Conservation (phyloP, 768 basidiomycete species). For the Chalciporus chontae region DNA sequence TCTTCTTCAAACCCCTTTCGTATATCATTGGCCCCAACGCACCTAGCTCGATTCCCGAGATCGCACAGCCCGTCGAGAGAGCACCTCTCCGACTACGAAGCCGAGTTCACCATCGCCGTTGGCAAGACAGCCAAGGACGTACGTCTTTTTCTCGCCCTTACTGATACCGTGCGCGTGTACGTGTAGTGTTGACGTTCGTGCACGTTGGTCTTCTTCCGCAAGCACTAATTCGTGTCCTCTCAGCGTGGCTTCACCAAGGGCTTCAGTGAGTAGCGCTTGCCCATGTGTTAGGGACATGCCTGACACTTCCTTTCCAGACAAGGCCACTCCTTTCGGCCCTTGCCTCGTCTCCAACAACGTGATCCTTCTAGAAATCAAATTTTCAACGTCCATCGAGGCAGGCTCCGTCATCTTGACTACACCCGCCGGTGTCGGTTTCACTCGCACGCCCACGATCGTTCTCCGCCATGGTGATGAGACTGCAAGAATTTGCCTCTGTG, state of each 20-base stretch:
- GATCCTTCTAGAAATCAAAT: conserved; percentile 71
- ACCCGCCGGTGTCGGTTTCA: conserved; percentile 80
- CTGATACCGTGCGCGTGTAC: neutral
- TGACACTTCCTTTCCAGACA: conserved; percentile 14
- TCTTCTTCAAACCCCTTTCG: conserved; percentile 77
- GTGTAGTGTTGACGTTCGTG: neutral
- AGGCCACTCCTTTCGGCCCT: conserved; percentile 69
- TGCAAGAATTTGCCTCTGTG: conserved; percentile 64
- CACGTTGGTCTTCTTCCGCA: conserved; percentile 65
- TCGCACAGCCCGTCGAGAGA: conserved; percentile 66
- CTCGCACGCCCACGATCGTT: conserved; percentile 63
- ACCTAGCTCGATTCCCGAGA: conserved; percentile 59
- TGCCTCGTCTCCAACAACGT: conserved; percentile 65
- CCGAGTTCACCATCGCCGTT: conserved; percentile 78
- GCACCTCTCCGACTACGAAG: conserved; percentile 80
- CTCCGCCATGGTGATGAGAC: conserved; percentile 72
- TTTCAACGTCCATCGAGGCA: conserved; percentile 74
- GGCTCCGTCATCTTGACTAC: conserved; percentile 84
- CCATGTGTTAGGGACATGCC: too few relatives aligned
- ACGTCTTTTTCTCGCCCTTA: conserved; percentile 6
- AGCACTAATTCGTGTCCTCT: conserved; percentile 73
- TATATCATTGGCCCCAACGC: conserved; percentile 70
- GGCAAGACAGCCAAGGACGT: conserved; percentile 80
- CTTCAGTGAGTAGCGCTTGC: conserved; percentile 51
- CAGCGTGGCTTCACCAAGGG: conserved; percentile 90